These are phyloP conservation scores for Penicillium thymicola DNA, from an alignment of 2,329 filamentous ascomycete genomes.

Conservation along the genomic window DNA sequence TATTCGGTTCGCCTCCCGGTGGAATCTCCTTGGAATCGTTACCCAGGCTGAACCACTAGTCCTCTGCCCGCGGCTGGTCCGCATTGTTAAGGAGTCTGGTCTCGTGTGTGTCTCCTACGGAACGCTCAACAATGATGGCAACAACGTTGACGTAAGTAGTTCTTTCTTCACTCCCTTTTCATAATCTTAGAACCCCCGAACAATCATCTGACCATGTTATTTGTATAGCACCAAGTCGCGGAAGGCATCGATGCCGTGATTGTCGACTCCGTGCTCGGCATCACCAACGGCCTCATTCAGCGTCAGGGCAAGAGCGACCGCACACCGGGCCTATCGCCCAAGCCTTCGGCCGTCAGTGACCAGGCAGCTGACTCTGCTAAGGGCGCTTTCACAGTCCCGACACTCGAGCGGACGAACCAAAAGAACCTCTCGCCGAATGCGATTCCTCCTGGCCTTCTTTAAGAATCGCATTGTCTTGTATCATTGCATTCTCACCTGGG, in stretches of 20 bases:
- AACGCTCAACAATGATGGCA: constrained; percentile 79
- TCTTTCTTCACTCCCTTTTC: neutral
- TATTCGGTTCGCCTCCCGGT: constrained; percentile 86
- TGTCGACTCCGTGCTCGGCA: constrained; percentile 89
- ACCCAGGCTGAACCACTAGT: constrained; percentile 84
- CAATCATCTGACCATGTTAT: neutral
- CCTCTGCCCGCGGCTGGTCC: constrained; percentile 81
- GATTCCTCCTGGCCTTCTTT: constrained; percentile 5
- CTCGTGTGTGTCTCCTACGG: constrained; percentile 95
- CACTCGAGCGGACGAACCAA: constrained; percentile 26
- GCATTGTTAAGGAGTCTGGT: constrained; percentile 89
- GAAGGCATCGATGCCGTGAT: constrained; percentile 98
- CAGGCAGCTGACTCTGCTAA: neutral
- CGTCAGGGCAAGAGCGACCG: constrained; percentile 25
- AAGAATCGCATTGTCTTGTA: constrained; percentile 1
- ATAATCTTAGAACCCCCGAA: neutral
- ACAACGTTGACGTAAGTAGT: constrained; percentile 72
- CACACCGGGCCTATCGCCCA: constrained; percentile 25
- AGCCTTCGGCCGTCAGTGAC: constrained; percentile 15
- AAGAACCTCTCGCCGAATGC: constrained; percentile 8
- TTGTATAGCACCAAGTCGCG: constrained; percentile 71
- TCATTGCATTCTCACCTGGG: neutral
- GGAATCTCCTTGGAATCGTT: constrained; percentile 92
- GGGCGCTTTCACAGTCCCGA: constrained; percentile 25
- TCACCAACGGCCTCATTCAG: constrained; percentile 79